Evolutionary conservation across 306 rosid species (phyloP), one percentile per base, ranked within the genome.

Genomic region (Canavalia gladiata): DNA sequence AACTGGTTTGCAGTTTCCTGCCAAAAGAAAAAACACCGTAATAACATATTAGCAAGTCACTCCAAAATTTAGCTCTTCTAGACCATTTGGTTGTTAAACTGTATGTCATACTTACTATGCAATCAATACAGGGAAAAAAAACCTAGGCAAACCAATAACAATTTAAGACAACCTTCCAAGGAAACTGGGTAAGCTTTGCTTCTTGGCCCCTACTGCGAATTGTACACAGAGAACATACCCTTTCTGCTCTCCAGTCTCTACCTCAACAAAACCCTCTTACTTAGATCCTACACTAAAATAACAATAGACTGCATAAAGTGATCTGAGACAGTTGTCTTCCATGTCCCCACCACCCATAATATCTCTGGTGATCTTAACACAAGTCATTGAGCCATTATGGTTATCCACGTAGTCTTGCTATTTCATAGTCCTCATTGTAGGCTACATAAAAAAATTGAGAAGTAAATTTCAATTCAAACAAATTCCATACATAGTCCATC

Each of bases 41-140:
- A 65, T n/a, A 78, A 25, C 49, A 49, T 34, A 51, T n/a, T 35
- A 50, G 65, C 63, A n/a, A 18, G 50, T 68, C 18, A 7, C 43
- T 46, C 52, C 77, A 58, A 79, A 37, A 8, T 49, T 68, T 79
- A 43, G 33, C 76, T 79, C 65, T n/a, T 63, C 55, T 11, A 13
- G 63, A 81, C 54, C 62, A 33, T 52, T 65, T 10, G 31, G 68
- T 67, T n/a, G 69, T 45, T 64, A 60, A 69, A 45, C 46, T 57
- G 57, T 54, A 29, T 66, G 39, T 52, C 49, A 78, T 72, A 63
- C 74, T 57, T 45, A 58, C 7, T 58, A 70, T 57, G 31, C 58
- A 57, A 79, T 46, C 77, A 57, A 58, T 30, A 69, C 41, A 64
- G 69, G 13, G 31, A 1, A 57, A 79, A 25, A 45, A 58, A 8